Percentiles rank a stretch among this genome's conserved stretches.
These are phyloP conservation scores for Leptographium flavum DNA, from an alignment of 2,329 filamentous ascomycete species.

Conservation along the genomic window DNA sequence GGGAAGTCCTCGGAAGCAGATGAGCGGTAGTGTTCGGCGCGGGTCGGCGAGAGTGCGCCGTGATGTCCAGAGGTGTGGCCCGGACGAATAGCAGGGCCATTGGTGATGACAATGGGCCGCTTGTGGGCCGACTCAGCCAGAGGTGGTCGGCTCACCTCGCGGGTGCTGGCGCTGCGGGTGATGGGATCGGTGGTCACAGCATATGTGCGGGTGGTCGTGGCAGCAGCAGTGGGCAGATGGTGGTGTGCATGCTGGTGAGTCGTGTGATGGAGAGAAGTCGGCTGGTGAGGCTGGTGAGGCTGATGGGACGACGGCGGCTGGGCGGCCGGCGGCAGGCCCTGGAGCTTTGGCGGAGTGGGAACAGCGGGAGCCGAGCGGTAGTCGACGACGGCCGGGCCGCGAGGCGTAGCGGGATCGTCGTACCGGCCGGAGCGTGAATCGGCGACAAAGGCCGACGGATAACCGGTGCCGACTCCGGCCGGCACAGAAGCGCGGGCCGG, in stretches of 20 bases:
- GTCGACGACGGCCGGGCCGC: conserved; percentile 4
- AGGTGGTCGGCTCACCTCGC: conserved; percentile 34
- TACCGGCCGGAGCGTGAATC: conserved; percentile 32
- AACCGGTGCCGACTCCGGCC: conserved; percentile 31
- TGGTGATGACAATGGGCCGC: conserved; percentile 44
- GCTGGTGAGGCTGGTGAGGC: conserved; percentile 3
- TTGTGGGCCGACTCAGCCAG: conserved; percentile 34
- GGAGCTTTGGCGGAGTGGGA: conserved; percentile 10
- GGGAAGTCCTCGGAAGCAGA: conserved; percentile 26
- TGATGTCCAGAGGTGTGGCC: not conserved
- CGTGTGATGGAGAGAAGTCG: not conserved
- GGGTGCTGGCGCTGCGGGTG: conserved; percentile 29
- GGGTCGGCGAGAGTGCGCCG: conserved; percentile 19
- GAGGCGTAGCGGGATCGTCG: conserved; percentile 9
- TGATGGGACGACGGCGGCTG: not conserved
- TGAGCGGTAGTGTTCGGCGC: conserved; percentile 21
- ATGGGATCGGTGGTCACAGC: conserved; percentile 39
- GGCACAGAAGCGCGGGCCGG: conserved; percentile 38
- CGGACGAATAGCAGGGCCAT: conserved; percentile 22
- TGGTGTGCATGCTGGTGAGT: not conserved
- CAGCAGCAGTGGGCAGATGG: conserved; percentile 16
- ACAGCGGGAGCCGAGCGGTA: conserved; percentile 8
- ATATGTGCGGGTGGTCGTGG: conserved; percentile 33
- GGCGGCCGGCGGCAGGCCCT: not conserved
- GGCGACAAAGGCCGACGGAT: conserved; percentile 25